phyloP scores from a whole-genome alignment of 2,329 filamentous ascomycete genomes.

The Fusarium tuaranense region DNA sequence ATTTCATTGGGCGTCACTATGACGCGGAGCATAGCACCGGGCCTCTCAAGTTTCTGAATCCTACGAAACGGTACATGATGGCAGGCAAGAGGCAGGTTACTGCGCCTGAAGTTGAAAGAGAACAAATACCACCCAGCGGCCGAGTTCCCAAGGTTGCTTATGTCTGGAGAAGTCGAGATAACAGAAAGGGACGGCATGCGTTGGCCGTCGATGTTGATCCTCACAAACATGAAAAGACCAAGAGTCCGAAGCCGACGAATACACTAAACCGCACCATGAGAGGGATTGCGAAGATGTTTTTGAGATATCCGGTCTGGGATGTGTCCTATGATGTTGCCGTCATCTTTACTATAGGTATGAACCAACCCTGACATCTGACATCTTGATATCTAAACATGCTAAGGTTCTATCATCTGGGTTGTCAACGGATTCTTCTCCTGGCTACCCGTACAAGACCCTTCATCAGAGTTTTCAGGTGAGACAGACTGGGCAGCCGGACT shows the following conservation, averaged over 20 bases:
- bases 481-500: slow-evolving; percentile 68
- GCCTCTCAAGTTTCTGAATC: slow-evolving; percentile 15
- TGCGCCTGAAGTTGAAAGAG: background rate
- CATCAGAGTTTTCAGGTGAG: slow-evolving; percentile 65
- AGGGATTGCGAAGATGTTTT: slow-evolving; percentile 51
- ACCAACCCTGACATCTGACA: background rate
- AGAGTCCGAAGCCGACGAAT: slow-evolving; percentile 38
- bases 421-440: slow-evolving; percentile 69
- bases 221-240: slow-evolving; percentile 14
- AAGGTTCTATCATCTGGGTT: slow-evolving; percentile 63
- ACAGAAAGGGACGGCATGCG: slow-evolving; percentile 56
- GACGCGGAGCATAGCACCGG: slow-evolving; percentile 13
- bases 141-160: slow-evolving; percentile 45
- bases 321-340: slow-evolving; percentile 56
- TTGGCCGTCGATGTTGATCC: slow-evolving; percentile 38
- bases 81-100: background rate
- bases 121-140: background rate
- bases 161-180: slow-evolving; percentile 57
- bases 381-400: background rate
- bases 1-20: slow-evolving; percentile 20
- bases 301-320: slow-evolving; percentile 55
- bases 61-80: slow-evolving; percentile 11
- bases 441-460: slow-evolving; percentile 63
- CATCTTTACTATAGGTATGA: slow-evolving; percentile 52
- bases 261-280: slow-evolving; percentile 45